Evolutionary conservation across 2,329 filamentous ascomycete species (phyloP).

Genomic region (Lachnum nothofagi): DNA sequence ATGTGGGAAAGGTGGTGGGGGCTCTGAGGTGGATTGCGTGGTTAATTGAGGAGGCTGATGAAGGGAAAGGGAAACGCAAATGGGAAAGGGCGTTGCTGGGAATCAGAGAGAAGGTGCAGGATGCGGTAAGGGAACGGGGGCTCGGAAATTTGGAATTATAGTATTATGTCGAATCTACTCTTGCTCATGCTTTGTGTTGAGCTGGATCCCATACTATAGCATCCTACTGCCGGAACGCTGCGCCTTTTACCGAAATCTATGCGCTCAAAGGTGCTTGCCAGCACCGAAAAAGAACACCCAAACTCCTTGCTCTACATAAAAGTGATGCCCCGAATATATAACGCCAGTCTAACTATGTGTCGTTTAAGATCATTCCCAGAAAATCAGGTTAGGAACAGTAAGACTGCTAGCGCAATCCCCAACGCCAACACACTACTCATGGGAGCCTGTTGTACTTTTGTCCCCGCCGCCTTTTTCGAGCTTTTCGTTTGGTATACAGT

Average conservation of each 20-base stretch:
- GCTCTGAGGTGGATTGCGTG: conserved; percentile 64
- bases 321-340: too few species aligned
- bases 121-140: conserved; percentile 51
- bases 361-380: too few species aligned
- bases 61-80: conserved; percentile 35
- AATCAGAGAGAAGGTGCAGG: conserved; percentile 49
- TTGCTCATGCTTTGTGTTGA: background rate
- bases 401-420: conserved; percentile 23
- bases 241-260: too few species aligned
- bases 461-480: conserved; percentile 16
- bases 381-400: conserved; percentile 22
- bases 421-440: conserved; percentile 23
- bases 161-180: background rate
- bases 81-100: conserved; percentile 45
- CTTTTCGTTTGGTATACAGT: conserved; percentile 38
- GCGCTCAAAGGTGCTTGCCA: too few species aligned
- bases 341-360: too few species aligned
- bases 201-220: too few species aligned
- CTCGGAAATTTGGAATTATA: conserved; percentile 50
- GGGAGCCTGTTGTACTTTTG: conserved; percentile 13
- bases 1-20: conserved; percentile 68
- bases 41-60: conserved; percentile 46
- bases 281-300: too few species aligned
- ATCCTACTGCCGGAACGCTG: too few species aligned
- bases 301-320: too few species aligned